These are phyloP conservation scores for Graphiopsis chlorocephala DNA, from an alignment of 2,329 filamentous ascomycete species.

Conservation along the genomic window DNA sequence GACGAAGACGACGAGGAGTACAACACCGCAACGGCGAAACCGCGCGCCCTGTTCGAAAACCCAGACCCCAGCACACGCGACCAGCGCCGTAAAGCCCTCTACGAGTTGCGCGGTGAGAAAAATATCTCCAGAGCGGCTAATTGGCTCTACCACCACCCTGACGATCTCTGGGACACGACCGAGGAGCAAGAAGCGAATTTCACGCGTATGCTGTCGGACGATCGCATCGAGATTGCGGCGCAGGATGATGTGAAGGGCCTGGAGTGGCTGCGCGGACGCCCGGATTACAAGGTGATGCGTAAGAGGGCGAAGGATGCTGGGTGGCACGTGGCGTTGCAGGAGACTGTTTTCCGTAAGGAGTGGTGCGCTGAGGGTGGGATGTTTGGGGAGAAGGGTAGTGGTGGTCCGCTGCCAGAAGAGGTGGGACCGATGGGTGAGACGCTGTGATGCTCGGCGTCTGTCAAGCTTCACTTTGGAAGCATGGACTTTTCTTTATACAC, in stretches of 20 bases:
- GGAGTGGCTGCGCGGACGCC: background rate
- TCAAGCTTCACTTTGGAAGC: background rate
- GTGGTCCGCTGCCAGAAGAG: background rate
- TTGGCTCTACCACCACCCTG: background rate
- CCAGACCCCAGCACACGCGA: background rate
- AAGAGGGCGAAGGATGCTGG: background rate
- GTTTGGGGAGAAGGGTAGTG: background rate
- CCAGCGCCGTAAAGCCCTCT: background rate
- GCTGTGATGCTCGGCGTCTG: background rate
- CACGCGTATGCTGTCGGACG: background rate
- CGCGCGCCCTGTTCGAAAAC: background rate
- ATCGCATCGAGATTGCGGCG: no score
- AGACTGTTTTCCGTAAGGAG: background rate
- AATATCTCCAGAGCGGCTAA: no score
- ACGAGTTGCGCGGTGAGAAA: background rate
- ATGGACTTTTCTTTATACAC: background rate
- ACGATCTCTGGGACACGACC: background rate
- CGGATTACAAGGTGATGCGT: background rate
- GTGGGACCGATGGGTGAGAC: conserved; percentile 1
- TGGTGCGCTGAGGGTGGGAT: background rate
- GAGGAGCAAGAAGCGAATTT: background rate
- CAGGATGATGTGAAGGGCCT: background rate
- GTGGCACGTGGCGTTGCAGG: background rate
- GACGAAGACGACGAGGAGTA: no score
- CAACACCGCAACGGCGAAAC: background rate